Base-by-base conservation (phyloP, 169 alveolate genomes). In the Plasmodium knowlesi region DNA sequence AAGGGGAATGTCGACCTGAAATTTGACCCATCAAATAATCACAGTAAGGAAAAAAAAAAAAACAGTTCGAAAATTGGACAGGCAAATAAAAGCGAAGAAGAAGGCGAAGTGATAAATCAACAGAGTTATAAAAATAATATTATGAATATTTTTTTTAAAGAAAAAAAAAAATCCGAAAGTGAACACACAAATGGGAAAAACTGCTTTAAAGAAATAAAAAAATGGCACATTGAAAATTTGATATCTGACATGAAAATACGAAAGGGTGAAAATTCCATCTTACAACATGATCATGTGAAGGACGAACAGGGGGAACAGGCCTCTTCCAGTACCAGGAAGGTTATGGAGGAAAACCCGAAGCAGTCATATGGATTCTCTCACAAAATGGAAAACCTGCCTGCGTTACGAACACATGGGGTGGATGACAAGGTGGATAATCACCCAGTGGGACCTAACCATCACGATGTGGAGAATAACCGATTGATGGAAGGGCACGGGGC, bases 81-180 rank as follows among this genome's bases (percentile, higher is more conserved):
- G 16, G 8, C 53, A 19, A 37, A 86, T 25, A 86, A 50, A 76
- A 86, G 86, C 16, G 86, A 86, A 30, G 93, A 86, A 34, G 93
- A 85, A 74, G 79, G 46, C 0, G 85, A 86, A 28, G 3, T 6
- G 16, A 53, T 9, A 14, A 53, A 57, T 74, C 74, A 41, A 19
- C 74, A 22, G 32, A 32, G 41, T 84, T 71, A 84, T 41, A 86
- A 53, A 53, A 86, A 57, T 76, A 86, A 84, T 43, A 70, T 86
- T 22, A 86, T 86, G 86, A 86, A 39, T 54, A 19, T 86, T n/a
- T 57, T 86, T 76, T 86, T 86, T 53, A 78, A 78, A 50, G 93
- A 86, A n/a, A 86, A 76, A 76, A 73, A 50, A 73, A 86, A 86
- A 76, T 14, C 0, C 39, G 82, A 86, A 53, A 70, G 16, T 12